Evolutionary conservation across 2,329 filamentous ascomycete species (phyloP).

Genomic region (Xylariaceae sp.): DNA sequence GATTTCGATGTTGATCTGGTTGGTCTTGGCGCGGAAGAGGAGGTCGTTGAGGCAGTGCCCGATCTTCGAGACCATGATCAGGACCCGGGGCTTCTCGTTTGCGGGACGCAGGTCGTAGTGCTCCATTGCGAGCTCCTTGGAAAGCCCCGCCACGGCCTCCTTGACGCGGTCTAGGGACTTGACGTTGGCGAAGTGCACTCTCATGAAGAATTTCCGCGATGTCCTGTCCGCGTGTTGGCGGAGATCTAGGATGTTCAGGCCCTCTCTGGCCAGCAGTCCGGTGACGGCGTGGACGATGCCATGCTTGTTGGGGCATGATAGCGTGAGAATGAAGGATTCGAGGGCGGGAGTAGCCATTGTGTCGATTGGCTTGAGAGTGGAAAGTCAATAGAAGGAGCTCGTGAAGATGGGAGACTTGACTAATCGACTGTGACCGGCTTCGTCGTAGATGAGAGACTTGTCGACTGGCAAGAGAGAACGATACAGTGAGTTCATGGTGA

Average conservation of each 20-base stretch:
- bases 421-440: not conserved
- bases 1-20: slow-evolving; percentile 69
- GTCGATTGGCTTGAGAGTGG: not conserved
- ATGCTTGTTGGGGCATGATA: slow-evolving; percentile 78
- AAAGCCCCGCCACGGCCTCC: slow-evolving; percentile 55
- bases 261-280: slow-evolving; percentile 65
- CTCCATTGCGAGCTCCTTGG: slow-evolving; percentile 59
- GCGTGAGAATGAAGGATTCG: slow-evolving; percentile 66
- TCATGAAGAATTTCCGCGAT: slow-evolving; percentile 79
- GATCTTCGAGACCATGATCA: slow-evolving; percentile 89
- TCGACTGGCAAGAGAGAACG: not conserved
- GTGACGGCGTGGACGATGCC: slow-evolving; percentile 84
- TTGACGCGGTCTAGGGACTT: slow-evolving; percentile 47
- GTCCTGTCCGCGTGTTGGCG: slow-evolving; percentile 77
- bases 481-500: not conserved
- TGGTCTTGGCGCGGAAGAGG: slow-evolving; percentile 70
- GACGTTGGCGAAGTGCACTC: slow-evolving; percentile 70
- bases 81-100: slow-evolving; percentile 64
- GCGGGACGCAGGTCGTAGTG: slow-evolving; percentile 63
- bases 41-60: slow-evolving; percentile 82
- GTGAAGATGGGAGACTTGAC: slow-evolving; percentile 15
- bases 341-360: slow-evolving; percentile 25
- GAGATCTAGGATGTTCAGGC: slow-evolving; percentile 76
- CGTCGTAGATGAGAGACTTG: not conserved
- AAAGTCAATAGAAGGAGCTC: not conserved